Evolutionary conservation across 1,284 basidiomycete species (phyloP).

Genomic region (Puccinia coronata): DNA sequence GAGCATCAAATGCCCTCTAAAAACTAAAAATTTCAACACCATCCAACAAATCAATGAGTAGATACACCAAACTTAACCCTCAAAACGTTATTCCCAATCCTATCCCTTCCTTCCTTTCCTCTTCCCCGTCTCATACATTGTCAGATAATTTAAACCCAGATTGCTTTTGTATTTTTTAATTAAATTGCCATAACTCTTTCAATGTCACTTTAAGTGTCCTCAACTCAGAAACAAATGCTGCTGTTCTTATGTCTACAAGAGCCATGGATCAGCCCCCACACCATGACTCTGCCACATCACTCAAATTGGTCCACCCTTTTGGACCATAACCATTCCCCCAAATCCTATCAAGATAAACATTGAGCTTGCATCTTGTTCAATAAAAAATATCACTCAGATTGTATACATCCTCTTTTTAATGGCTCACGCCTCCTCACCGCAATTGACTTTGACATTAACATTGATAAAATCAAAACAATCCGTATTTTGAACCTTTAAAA

Average conservation of each 20-base stretch:
- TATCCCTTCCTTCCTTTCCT: no score
- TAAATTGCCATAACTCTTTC: neutral
- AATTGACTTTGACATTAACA: neutral
- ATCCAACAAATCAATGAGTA: no score
- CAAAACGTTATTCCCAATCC: neutral
- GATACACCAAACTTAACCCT: neutral
- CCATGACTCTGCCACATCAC: no score
- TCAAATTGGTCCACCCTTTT: neutral
- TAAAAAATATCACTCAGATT: neutral
- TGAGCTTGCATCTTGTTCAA: neutral
- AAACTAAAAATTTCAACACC: neutral
- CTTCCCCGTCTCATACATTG: no score
- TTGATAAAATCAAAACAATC: neutral
- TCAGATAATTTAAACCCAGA: no score
- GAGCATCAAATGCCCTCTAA: no score
- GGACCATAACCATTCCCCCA: no score
- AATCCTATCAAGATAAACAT: no score
- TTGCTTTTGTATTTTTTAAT: no score
- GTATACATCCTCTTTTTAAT: neutral
- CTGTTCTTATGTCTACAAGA: constrained; percentile 2
- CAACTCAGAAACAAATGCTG: no score
- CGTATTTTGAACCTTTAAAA: constrained; percentile 2
- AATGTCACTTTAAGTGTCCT: no score
- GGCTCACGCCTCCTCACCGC: neutral
- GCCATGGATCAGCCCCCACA: constrained; percentile 11